phyloP scores from a whole-genome alignment of 2,329 filamentous ascomycete species.

The Podosphaera xanthii region DNA sequence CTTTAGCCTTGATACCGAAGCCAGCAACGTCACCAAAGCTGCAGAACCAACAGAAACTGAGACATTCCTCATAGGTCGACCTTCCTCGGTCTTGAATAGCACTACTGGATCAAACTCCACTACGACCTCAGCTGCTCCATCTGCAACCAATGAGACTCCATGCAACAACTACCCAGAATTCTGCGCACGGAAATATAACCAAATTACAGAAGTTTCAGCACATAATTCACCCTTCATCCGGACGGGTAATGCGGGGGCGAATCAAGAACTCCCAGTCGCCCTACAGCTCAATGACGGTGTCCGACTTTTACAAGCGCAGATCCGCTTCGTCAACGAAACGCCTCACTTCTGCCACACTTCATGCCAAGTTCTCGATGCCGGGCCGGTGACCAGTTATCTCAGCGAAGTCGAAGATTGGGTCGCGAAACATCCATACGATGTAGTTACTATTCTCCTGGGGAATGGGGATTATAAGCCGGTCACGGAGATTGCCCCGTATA shows the following conservation, averaged over 20 bases:
- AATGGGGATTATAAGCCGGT: conserved; percentile 56
- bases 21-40: conserved; percentile 13
- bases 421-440: conserved; percentile 54
- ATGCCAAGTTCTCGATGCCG: conserved; percentile 62
- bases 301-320: conserved; percentile 39
- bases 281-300: conserved; percentile 59
- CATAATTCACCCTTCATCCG: conserved; percentile 66
- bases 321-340: conserved; percentile 35
- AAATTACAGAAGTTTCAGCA: conserved; percentile 54
- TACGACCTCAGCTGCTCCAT: conserved; percentile 20
- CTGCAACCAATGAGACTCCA: conserved; percentile 46
- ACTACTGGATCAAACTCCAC: conserved; percentile 25
- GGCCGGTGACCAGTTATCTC: conserved; percentile 55
- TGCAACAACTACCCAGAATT: conserved; percentile 66
- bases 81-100: conserved; percentile 18
- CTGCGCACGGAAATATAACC: conserved; percentile 54
- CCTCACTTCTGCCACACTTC: conserved; percentile 68
- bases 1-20: conserved; percentile 8
- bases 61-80: conserved; percentile 17
- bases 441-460: conserved; percentile 66
- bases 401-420: conserved; percentile 50
- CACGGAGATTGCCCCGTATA: conserved; percentile 38
- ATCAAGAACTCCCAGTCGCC: conserved; percentile 45
- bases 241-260: conserved; percentile 48
- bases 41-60: conserved; percentile 17